phyloP scores from a whole-genome alignment of 2,329 filamentous ascomycete genomes.

The Neopestalotiopsis sp. region DNA sequence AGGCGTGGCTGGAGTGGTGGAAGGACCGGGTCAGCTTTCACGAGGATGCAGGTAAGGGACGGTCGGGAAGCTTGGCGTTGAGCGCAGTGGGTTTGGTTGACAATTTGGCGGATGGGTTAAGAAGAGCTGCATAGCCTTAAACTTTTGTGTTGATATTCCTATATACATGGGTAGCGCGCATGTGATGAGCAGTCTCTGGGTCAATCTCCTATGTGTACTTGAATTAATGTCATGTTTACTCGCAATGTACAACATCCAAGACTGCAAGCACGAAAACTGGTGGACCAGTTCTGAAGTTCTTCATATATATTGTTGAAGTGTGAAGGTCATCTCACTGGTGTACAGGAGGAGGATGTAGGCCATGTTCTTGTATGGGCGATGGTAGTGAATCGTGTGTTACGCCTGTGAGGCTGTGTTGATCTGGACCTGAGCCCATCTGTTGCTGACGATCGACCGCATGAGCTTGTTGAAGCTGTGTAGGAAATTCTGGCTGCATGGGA shows the following conservation, averaged over 20 bases:
- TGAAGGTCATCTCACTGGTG: neutral
- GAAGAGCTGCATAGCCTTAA: neutral
- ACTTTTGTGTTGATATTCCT: neutral
- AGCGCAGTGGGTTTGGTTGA: slow-evolving; percentile 35
- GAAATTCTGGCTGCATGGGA: slow-evolving; percentile 5
- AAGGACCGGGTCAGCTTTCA: slow-evolving; percentile 61
- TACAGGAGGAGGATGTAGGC: neutral
- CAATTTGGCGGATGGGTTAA: slow-evolving; percentile 29
- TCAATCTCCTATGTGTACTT: too few relatives aligned
- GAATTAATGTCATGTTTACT: too few relatives aligned
- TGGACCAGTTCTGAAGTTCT: too few relatives aligned
- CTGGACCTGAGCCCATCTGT: neutral
- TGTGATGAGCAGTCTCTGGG: too few relatives aligned
- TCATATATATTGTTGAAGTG: too few relatives aligned
- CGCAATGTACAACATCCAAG: too few relatives aligned
- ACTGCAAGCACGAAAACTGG: too few relatives aligned
- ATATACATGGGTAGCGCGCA: neutral
- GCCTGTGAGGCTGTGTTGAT: slow-evolving; percentile 9
- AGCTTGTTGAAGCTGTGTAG: slow-evolving; percentile 13
- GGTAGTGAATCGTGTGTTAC: slow-evolving; percentile 3
- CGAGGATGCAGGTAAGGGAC: slow-evolving; percentile 50
- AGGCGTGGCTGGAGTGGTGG: slow-evolving; percentile 68
- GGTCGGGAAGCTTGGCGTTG: slow-evolving; percentile 32
- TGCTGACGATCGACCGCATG: slow-evolving; percentile 12
- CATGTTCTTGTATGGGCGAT: too few relatives aligned